phyloP scores from a whole-genome alignment of 2,329 filamentous ascomycete species.

The Calonectria honghensis region DNA sequence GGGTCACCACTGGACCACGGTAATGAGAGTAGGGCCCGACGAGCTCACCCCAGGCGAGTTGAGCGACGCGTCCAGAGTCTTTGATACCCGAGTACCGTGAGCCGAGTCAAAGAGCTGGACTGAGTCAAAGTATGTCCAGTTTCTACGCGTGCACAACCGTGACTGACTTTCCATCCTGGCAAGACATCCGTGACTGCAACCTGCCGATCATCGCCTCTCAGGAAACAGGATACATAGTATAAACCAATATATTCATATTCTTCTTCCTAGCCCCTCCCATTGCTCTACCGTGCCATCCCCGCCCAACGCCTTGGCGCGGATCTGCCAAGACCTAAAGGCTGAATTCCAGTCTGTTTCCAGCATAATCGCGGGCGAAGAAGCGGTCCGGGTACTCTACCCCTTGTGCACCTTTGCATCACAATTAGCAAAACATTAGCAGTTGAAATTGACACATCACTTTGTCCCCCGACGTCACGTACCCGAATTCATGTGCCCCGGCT shows the following conservation, averaged over 20 bases:
- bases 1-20: slow-evolving; percentile 16
- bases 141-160: background rate
- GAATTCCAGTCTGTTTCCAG: slow-evolving; percentile 27
- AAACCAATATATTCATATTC: background rate
- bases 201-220: background rate
- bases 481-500: slow-evolving; percentile 26
- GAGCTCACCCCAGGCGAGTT: slow-evolving; percentile 3
- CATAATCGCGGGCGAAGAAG: slow-evolving; percentile 36
- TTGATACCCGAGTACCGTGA: background rate
- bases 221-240: background rate
- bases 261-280: background rate
- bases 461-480: slow-evolving; percentile 4
- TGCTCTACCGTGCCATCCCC: background rate
- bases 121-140: too few species aligned
- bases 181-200: background rate
- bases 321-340: slow-evolving; percentile 19
- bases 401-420: slow-evolving; percentile 18
- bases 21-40: slow-evolving; percentile 1
- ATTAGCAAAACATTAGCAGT: slow-evolving; percentile 1
- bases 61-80: slow-evolving; percentile 1
- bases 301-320: background rate
- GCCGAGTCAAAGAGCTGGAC: background rate
- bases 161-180: slow-evolving; percentile 5
- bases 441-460: background rate
- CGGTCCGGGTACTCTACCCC: slow-evolving; percentile 30